Evolutionary conservation across 495 filamentous ascomycete genomes (phyloP).

Genomic region (Neurospora sp.): DNA sequence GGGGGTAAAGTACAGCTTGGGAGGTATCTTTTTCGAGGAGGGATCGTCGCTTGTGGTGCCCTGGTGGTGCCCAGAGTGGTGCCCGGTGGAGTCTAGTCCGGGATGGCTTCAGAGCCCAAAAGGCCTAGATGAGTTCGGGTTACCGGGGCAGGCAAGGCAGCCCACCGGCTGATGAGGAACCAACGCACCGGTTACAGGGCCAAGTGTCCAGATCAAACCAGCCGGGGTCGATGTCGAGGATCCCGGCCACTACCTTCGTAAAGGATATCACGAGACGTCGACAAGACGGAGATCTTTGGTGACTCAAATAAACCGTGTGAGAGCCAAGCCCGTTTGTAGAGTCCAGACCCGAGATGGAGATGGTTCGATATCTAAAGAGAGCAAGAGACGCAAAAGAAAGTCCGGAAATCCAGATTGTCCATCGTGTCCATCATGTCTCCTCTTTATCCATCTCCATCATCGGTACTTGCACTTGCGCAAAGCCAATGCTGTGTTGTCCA

Average conservation of each 20-base stretch:
- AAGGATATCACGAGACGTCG: background rate
- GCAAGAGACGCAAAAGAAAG: background rate
- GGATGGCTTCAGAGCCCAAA: background rate
- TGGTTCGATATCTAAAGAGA: background rate
- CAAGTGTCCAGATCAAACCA: background rate
- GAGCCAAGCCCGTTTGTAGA: background rate
- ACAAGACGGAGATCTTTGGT: background rate
- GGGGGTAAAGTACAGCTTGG: background rate
- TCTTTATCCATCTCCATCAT: background rate
- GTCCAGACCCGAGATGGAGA: background rate
- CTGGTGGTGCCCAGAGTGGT: background rate
- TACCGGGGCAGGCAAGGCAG: background rate
- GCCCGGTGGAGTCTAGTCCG: background rate
- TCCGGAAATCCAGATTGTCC: background rate
- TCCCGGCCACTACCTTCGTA: background rate
- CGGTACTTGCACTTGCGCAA: background rate
- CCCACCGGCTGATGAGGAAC: background rate
- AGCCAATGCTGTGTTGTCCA: background rate
- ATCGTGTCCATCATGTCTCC: background rate
- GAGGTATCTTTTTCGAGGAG: background rate
- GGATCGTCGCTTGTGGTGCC: background rate
- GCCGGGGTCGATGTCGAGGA: background rate
- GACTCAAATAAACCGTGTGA: background rate
- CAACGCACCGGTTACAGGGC: background rate
- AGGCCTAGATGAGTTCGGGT: background rate